A percentile compares a stretch with the other conserved stretches of the same genome.
phyloP scores from a whole-genome alignment of 805 yeast genomes.

The Candida tibetensis region DNA sequence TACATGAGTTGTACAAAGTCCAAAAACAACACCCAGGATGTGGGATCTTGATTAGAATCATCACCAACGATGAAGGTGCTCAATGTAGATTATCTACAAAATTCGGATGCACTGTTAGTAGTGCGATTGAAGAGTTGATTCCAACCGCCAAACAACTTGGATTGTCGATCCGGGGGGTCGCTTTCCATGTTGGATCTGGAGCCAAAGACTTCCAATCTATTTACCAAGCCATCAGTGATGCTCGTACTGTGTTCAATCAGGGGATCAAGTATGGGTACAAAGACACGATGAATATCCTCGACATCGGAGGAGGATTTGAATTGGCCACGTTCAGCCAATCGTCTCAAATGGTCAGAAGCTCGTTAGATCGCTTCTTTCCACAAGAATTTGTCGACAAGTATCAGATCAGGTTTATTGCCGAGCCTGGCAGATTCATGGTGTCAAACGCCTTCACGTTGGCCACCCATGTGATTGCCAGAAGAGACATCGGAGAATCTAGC shows the following conservation, averaged over 20 bases:
- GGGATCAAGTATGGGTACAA: conserved; percentile 46
- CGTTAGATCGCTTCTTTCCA: conserved; percentile 64
- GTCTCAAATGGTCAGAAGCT: conserved; percentile 52
- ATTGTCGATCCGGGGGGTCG: conserved; percentile 75
- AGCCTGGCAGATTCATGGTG: conserved; percentile 90
- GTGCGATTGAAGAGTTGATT: conserved; percentile 53
- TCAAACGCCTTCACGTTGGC: conserved; percentile 85
- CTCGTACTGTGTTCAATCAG: conserved; percentile 62
- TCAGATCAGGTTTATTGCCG: conserved; percentile 64
- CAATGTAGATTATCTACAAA: conserved; percentile 84
- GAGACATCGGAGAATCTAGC: conserved; percentile 35
- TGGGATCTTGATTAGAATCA: conserved; percentile 70
- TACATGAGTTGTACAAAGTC: conserved; percentile 78
- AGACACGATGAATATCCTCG: conserved; percentile 57
- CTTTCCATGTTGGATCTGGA: conserved; percentile 96
- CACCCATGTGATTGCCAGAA: conserved; percentile 79
- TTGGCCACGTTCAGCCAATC: conserved; percentile 58
- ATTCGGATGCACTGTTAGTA: conserved; percentile 72
- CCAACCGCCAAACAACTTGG: conserved; percentile 58
- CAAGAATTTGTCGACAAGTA: conserved; percentile 20
- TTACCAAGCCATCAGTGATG: conserved; percentile 67
- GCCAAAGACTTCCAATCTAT: conserved; percentile 70
- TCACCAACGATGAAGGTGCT: conserved; percentile 86
- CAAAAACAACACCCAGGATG: conserved; percentile 65
- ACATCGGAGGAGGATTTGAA: conserved; percentile 93